Percentiles rank a stretch among this genome's conserved stretches.
Conservation (phyloP, 345 rosid genomes). For the Eucalyptus urophylla region DNA sequence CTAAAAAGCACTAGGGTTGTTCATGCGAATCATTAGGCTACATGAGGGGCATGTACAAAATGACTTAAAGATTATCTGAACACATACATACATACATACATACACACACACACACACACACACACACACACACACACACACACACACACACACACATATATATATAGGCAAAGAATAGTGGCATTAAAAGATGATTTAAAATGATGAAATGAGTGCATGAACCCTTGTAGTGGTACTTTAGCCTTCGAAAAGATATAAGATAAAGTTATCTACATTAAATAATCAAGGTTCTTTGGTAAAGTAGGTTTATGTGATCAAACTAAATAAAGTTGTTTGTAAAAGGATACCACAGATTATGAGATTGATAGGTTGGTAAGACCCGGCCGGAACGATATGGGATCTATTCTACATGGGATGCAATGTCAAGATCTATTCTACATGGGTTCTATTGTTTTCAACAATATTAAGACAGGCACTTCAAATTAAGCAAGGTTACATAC, state of each 20-base stretch:
- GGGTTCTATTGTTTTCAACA: background rate
- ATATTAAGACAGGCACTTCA: background rate
- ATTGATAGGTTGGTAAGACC: background rate
- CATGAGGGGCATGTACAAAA: constrained; percentile 6
- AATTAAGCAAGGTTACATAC: background rate
- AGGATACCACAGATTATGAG: background rate
- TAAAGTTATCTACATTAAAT: background rate
- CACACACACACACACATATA: too few relatives aligned
- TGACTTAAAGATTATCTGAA: background rate
- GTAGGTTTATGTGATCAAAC: background rate
- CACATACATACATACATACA: background rate
- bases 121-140: accelerated
- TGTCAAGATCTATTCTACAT: background rate
- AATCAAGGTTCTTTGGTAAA: background rate
- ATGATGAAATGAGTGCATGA: background rate
- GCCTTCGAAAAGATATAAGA: background rate
- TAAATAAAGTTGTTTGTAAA: background rate
- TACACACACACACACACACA: too few relatives aligned
- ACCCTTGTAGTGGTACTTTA: background rate
- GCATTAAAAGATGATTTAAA: background rate
- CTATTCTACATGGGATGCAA: background rate
- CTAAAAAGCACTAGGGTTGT: background rate
- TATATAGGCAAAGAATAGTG: background rate
- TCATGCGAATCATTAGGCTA: constrained; percentile 6
- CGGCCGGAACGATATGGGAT: background rate